Evolutionary conservation across 192 early-diverging fungal genomes (phyloP).

Genomic region (Phycomyces nitens): DNA sequence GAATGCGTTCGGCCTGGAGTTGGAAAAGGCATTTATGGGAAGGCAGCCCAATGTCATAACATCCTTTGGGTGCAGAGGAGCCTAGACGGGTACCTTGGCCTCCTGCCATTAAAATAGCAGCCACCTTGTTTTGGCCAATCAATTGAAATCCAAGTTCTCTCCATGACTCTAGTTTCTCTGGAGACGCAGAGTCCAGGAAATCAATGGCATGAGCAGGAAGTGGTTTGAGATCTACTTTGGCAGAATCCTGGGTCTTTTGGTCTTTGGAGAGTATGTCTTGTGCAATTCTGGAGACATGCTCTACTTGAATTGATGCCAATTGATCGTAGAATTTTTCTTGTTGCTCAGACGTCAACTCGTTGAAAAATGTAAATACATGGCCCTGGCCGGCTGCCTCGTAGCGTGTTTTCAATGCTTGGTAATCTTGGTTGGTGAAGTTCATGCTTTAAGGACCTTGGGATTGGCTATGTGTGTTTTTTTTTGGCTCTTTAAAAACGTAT

Average conservation of each 20-base stretch:
- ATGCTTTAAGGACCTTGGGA: slow-evolving; percentile 11
- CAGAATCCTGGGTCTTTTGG: slow-evolving; percentile 56
- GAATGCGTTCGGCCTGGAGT: slow-evolving; percentile 92
- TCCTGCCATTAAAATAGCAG: slow-evolving; percentile 90
- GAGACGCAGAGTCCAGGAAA: slow-evolving; percentile 50
- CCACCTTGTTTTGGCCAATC: slow-evolving; percentile 88
- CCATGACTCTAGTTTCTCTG: slow-evolving; percentile 53
- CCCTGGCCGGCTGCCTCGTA: slow-evolving; percentile 76
- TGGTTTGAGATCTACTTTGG: slow-evolving; percentile 61
- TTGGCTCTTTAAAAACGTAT: too few species aligned
- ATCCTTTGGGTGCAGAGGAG: slow-evolving; percentile 85
- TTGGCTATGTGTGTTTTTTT: too few species aligned
- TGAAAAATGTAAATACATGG: slow-evolving; percentile 84
- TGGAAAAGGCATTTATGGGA: slow-evolving; percentile 88
- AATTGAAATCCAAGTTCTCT: slow-evolving; percentile 58
- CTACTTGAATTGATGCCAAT: slow-evolving; percentile 71
- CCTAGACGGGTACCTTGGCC: slow-evolving; percentile 85
- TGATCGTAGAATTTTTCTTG: slow-evolving; percentile 60
- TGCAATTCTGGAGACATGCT: slow-evolving; percentile 80
- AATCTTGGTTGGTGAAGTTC: slow-evolving; percentile 28
- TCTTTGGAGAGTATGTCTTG: slow-evolving; percentile 7
- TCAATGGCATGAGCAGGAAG: slow-evolving; percentile 69
- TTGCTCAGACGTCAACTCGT: slow-evolving; percentile 57
- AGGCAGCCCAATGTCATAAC: slow-evolving; percentile 91
- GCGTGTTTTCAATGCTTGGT: slow-evolving; percentile 50